A percentile compares a stretch with the other conserved stretches of the same genome.
Evolutionary conservation across 2,329 filamentous ascomycete species (phyloP).

Genomic region (Colletotrichum agaves): DNA sequence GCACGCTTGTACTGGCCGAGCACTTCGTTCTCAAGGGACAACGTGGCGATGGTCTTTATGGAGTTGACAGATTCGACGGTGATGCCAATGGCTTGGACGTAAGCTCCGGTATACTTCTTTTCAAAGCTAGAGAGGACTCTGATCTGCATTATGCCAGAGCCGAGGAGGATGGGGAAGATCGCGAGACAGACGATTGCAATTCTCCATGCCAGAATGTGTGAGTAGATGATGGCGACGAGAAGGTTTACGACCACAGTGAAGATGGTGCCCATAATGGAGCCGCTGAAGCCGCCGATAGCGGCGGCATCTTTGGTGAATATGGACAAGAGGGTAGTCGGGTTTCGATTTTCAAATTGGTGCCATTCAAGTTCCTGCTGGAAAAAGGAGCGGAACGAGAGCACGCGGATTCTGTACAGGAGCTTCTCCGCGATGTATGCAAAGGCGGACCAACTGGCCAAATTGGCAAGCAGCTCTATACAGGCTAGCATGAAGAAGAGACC

Average conservation of each 20-base stretch:
- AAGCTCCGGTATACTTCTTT: constrained; percentile 71
- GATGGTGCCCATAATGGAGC: constrained; percentile 75
- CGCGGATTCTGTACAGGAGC: constrained; percentile 70
- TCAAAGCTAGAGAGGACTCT: constrained; percentile 71
- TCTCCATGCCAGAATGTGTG: constrained; percentile 79
- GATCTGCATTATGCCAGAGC: constrained; percentile 76
- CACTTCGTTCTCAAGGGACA: constrained; percentile 64
- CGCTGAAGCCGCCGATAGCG: constrained; percentile 74
- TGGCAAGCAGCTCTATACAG: constrained; percentile 58
- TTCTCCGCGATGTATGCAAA: constrained; percentile 68
- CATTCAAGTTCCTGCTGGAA: constrained; percentile 75
- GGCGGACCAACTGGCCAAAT: constrained; percentile 64
- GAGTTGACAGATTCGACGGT: constrained; percentile 74
- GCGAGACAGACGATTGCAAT: constrained; percentile 79
- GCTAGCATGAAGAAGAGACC: constrained; percentile 67
- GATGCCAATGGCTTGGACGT: constrained; percentile 70
- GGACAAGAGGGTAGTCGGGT: constrained; percentile 69
- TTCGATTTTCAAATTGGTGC: constrained; percentile 74
- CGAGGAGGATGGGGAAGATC: constrained; percentile 74
- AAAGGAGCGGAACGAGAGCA: constrained; percentile 72
- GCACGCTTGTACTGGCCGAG: constrained; percentile 63
- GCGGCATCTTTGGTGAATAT: constrained; percentile 77
- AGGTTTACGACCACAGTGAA: constrained; percentile 77
- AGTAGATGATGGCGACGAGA: constrained; percentile 73
- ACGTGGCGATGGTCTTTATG: constrained; percentile 70